Percentiles rank a stretch among this genome's conserved stretches.
Evolutionary conservation across 345 rosid species (phyloP).

Genomic region (Eucalyptus camaldulensis): DNA sequence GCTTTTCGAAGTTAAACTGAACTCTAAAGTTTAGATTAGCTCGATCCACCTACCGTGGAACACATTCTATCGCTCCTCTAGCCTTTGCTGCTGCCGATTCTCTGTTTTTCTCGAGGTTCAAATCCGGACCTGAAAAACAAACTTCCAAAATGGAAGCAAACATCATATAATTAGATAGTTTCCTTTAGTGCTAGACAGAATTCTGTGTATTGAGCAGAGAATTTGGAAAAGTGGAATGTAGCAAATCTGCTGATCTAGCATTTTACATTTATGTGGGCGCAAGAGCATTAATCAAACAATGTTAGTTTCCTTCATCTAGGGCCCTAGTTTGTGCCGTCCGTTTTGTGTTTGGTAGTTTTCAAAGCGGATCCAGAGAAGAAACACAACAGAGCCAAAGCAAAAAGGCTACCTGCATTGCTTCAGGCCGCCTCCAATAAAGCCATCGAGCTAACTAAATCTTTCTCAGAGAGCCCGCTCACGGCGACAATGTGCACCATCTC

Average conservation of each 20-base stretch:
- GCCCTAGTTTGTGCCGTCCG: background rate
- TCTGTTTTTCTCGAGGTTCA: background rate
- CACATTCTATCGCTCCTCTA: slow-evolving; percentile 1
- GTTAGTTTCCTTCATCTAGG: background rate
- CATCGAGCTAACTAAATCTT: background rate
- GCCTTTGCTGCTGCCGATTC: background rate
- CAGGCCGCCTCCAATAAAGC: background rate
- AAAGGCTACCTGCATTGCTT: background rate
- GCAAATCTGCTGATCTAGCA: background rate
- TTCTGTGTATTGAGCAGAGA: background rate
- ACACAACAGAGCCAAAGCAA: background rate
- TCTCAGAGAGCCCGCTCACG: background rate
- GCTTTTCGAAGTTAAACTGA: background rate
- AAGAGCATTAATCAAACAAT: background rate
- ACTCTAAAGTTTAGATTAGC: background rate
- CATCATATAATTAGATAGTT: background rate
- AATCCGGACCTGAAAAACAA: background rate
- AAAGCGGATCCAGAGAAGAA: background rate
- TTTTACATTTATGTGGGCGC: background rate
- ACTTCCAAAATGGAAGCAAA: background rate
- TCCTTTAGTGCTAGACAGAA: background rate
- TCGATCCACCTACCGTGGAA: background rate
- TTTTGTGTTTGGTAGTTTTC: background rate
- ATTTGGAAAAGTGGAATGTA: background rate
- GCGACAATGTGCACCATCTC: background rate